phyloP scores from a whole-genome alignment of 2,329 filamentous ascomycete genomes.

The Lomentospora prolificans region DNA sequence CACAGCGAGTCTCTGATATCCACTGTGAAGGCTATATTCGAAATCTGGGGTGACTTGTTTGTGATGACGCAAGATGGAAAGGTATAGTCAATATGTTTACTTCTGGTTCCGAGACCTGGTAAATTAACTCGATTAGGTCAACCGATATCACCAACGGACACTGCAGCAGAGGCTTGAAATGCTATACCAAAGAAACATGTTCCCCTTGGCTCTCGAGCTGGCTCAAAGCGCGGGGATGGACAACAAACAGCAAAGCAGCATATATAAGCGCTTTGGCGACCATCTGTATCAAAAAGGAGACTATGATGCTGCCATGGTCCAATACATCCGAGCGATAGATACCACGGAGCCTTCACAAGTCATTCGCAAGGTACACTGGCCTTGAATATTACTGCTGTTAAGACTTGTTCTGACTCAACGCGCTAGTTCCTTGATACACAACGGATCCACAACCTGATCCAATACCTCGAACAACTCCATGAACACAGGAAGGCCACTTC shows the following conservation, averaged over 20 bases:
- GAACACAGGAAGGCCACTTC: constrained; percentile 88
- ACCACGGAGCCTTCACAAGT: constrained; percentile 94
- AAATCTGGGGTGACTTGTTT: constrained; percentile 86
- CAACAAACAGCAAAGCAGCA: constrained; percentile 72
- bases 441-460: constrained; percentile 92
- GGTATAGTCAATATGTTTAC: constrained; percentile 48
- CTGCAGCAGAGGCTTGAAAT: constrained; percentile 88
- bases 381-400: too few species aligned
- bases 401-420: background rate
- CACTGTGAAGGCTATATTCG: constrained; percentile 69
- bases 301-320: constrained; percentile 97
- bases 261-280: constrained; percentile 89
- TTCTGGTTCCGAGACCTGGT: too few species aligned
- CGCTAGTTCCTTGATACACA: constrained; percentile 87
- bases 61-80: constrained; percentile 89
- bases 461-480: constrained; percentile 92
- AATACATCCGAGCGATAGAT: constrained; percentile 92
- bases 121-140: too few species aligned
- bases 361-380: constrained; percentile 65
- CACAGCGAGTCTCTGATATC: constrained; percentile 80
- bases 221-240: constrained; percentile 84
- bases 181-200: constrained; percentile 88
- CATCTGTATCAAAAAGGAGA: constrained; percentile 90
- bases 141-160: constrained; percentile 81
- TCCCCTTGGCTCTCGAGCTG: constrained; percentile 81